Evolutionary conservation across 805 yeast species (phyloP).

Genomic region (Cyberlindnera americana): DNA sequence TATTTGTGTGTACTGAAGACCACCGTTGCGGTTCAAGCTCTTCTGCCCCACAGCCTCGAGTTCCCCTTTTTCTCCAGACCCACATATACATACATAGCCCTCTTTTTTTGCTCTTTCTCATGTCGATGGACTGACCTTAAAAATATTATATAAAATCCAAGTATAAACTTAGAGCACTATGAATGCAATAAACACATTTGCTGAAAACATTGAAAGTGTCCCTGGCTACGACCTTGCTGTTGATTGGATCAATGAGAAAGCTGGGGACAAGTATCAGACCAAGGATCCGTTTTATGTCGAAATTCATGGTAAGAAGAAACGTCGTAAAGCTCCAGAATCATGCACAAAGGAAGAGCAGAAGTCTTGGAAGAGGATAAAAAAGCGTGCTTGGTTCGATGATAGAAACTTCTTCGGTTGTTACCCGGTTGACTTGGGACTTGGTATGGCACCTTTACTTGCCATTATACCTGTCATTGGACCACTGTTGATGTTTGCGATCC

Average conservation of each 20-base stretch:
- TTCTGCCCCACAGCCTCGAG: no score
- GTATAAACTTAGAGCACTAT: no score
- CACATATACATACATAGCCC: no score
- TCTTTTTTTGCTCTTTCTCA: no score
- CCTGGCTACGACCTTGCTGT: slow-evolving; percentile 58
- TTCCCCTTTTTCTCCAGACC: no score
- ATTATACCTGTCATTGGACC: slow-evolving; percentile 87
- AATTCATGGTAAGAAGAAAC: slow-evolving; percentile 48
- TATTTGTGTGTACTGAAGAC: no score
- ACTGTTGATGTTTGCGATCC: slow-evolving; percentile 70
- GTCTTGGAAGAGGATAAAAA: slow-evolving; percentile 70
- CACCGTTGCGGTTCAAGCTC: no score
- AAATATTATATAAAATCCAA: no score
- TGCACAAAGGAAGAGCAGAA: slow-evolving; percentile 57
- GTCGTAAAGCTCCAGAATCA: slow-evolving; percentile 57
- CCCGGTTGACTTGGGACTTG: slow-evolving; percentile 71
- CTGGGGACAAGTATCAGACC: slow-evolving; percentile 60
- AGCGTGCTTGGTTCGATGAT: slow-evolving; percentile 85
- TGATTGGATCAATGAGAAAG: slow-evolving; percentile 62
- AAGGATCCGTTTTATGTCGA: slow-evolving; percentile 64
- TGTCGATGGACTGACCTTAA: no score
- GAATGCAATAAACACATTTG: slow-evolving; percentile 21
- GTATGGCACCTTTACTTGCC: slow-evolving; percentile 70
- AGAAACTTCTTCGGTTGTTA: slow-evolving; percentile 77
- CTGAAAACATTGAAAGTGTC: slow-evolving; percentile 39